Percentiles rank a stretch among this genome's conserved stretches.
Evolutionary conservation across 345 rosid species (phyloP).

Genomic region (Populus ilicifolia): DNA sequence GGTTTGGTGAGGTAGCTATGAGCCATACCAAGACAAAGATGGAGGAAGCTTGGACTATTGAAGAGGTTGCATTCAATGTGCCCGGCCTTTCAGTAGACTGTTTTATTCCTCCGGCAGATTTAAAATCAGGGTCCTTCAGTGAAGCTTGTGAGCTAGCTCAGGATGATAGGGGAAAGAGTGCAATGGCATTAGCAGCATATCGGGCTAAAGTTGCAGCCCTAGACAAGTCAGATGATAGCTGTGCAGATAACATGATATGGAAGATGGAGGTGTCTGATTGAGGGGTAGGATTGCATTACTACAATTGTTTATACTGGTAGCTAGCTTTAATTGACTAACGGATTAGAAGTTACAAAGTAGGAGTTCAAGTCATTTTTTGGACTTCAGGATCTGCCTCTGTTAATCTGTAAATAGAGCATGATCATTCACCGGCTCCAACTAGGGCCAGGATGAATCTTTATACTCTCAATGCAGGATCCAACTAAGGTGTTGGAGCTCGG

Average conservation of each 20-base stretch:
- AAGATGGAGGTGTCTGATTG: slow-evolving; percentile 45
- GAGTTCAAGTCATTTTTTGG: slow-evolving; percentile 28
- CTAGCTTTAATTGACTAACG: slow-evolving; percentile 38
- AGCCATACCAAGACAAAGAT: slow-evolving; percentile 87
- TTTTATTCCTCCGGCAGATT: slow-evolving; percentile 87
- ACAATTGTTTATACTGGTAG: slow-evolving; percentile 48
- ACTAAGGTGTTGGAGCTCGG: slow-evolving; percentile 58
- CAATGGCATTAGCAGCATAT: slow-evolving; percentile 42
- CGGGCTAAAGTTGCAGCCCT: slow-evolving; percentile 70
- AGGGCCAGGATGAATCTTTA: slow-evolving; percentile 40
- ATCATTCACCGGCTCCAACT: slow-evolving; percentile 35
- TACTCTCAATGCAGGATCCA: slow-evolving; percentile 44
- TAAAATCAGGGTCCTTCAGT: slow-evolving; percentile 49
- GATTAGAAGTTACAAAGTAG: slow-evolving; percentile 34
- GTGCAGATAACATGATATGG: slow-evolving; percentile 37
- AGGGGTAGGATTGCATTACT: slow-evolving; percentile 24
- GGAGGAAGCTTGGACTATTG: slow-evolving; percentile 94
- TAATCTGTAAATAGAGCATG: slow-evolving; percentile 65
- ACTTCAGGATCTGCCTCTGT: slow-evolving; percentile 45
- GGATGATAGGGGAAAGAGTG: slow-evolving; percentile 58
- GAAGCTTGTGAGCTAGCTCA: slow-evolving; percentile 65
- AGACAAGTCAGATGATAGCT: slow-evolving; percentile 40
- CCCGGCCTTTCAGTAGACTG: slow-evolving; percentile 85
- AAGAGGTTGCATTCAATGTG: slow-evolving; percentile 90
- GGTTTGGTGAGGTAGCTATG: slow-evolving; percentile 84